phyloP scores from a whole-genome alignment of 108 stramenopile genomes.

The Craspedostauros australis region DNA sequence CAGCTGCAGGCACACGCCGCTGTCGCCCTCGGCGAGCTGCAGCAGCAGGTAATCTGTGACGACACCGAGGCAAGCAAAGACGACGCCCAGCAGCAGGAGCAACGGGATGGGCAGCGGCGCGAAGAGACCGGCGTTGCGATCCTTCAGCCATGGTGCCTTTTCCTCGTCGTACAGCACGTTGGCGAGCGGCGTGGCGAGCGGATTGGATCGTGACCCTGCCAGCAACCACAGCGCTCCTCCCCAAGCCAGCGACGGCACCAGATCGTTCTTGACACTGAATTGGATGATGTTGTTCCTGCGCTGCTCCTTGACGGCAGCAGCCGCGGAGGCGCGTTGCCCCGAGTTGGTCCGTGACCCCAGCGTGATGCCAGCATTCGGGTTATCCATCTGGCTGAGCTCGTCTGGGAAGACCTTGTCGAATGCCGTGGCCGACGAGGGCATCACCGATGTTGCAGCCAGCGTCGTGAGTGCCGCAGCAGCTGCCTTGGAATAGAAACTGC shows the following conservation, averaged over 20 bases:
- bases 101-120: constrained; percentile 47
- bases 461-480: not conserved
- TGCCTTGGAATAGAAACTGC: no score
- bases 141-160: constrained; percentile 54
- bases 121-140: constrained; percentile 79
- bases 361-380: constrained; percentile 22
- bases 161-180: constrained; percentile 60
- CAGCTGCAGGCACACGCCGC: constrained; percentile 47
- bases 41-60: constrained; percentile 47
- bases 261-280: constrained; percentile 19
- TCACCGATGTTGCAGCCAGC: not conserved
- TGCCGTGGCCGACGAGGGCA: constrained; percentile 24
- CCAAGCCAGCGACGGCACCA: constrained; percentile 46
- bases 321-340: constrained; percentile 22
- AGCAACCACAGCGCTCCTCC: constrained; percentile 66
- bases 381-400: constrained; percentile 37
- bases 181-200: constrained; percentile 70
- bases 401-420: constrained; percentile 48
- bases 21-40: constrained; percentile 58
- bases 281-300: constrained; percentile 25
- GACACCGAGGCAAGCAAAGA: constrained; percentile 56
- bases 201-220: constrained; percentile 65
- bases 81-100: constrained; percentile 29
- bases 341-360: constrained; percentile 22
- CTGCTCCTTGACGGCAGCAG: constrained; percentile 17